Evolutionary conservation across 129 eudicot genomes (phyloP).

Genomic region (Ambrosia artemisiifolia): DNA sequence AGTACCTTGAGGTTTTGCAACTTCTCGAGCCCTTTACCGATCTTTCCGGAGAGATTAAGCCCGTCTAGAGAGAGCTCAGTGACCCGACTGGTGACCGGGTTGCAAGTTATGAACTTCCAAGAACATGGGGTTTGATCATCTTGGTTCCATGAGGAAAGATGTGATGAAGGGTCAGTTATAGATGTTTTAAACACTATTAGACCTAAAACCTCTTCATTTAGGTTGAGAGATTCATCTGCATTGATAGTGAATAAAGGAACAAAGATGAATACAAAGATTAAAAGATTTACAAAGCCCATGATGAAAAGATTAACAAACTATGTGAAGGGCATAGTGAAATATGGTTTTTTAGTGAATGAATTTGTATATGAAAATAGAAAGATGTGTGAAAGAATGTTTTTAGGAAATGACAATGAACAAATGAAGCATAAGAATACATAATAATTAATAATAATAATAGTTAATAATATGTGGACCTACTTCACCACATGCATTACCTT

Average conservation of each 20-base stretch:
- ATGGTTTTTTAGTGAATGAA: constrained; percentile 13
- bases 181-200: constrained; percentile 83
- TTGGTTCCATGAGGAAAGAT: constrained; percentile 70
- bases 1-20: constrained; percentile 52
- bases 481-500: constrained; percentile 30
- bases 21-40: constrained; percentile 76
- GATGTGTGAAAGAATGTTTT: constrained; percentile 26
- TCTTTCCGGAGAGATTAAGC: constrained; percentile 68
- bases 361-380: constrained; percentile 13
- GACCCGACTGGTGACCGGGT: constrained; percentile 53
- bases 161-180: constrained; percentile 49
- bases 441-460: too few species aligned
- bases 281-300: constrained; percentile 27
- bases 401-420: constrained; percentile 25
- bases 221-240: constrained; percentile 30
- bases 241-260: constrained; percentile 22
- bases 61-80: constrained; percentile 50
- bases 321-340: constrained; percentile 4
- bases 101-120: constrained; percentile 69
- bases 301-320: neutral
- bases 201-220: constrained; percentile 85
- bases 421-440: constrained; percentile 13
- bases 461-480: constrained; percentile 16
- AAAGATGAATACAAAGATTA: constrained; percentile 23
- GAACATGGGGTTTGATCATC: constrained; percentile 80